Evolutionary conservation across 257 asterid genomes (phyloP).

Genomic region (Fraxinus excelsior): DNA sequence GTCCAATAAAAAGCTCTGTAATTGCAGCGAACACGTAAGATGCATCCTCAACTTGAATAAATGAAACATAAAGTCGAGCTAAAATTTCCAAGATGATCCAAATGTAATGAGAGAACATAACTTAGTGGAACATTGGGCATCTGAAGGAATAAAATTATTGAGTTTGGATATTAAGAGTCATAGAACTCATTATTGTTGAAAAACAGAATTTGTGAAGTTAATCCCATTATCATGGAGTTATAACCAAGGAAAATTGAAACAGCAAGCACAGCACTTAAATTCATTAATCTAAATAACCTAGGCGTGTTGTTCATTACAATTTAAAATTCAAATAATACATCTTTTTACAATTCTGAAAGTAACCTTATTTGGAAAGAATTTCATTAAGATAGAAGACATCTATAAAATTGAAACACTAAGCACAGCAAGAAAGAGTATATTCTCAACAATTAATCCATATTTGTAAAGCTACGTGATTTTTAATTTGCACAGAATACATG

Average conservation of each 20-base stretch:
- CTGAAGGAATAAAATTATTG: not conserved
- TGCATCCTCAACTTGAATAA: not conserved
- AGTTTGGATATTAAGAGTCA: not conserved
- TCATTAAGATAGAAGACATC: not conserved
- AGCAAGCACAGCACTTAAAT: not conserved
- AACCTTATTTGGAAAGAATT: not conserved
- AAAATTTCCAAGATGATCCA: not conserved
- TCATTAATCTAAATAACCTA: not conserved
- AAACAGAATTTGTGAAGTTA: not conserved
- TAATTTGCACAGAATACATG: not conserved
- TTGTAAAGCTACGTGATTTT: not conserved
- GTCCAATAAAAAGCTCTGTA: slow-evolving; percentile 73
- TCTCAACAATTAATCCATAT: too few species aligned
- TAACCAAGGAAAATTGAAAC: not conserved
- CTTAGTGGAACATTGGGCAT: not conserved
- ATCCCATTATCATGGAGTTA: not conserved
- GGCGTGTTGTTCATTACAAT: not conserved
- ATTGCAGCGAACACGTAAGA: slow-evolving; percentile 27
- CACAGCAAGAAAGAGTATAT: too few species aligned
- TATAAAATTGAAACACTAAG: not conserved
- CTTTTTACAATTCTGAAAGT: not conserved
- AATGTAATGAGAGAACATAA: not conserved
- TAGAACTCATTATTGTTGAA: not conserved
- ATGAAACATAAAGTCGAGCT: not conserved
- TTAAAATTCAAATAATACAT: too few species aligned